Conservation (phyloP, 129 eudicot genomes). For the Heracleum sosnowskyi region DNA sequence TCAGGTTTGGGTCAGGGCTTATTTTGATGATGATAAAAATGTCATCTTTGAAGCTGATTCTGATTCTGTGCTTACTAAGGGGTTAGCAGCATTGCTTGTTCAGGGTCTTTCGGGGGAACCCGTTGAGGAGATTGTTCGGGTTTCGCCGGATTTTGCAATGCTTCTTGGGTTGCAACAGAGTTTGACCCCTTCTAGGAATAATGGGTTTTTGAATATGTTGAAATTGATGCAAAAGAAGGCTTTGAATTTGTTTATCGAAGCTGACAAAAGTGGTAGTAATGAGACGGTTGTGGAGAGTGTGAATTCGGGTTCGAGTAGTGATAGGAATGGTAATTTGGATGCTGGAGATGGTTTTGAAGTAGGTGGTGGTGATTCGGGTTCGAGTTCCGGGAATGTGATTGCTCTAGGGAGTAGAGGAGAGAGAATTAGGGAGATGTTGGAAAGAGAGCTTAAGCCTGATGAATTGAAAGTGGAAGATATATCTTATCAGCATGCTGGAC, state of each 20-base stretch:
- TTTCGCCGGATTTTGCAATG: conserved; percentile 70
- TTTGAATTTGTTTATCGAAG: conserved; percentile 48
- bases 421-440: conserved; percentile 50
- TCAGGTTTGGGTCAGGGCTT: conserved; percentile 88
- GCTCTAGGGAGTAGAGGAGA: conserved; percentile 60
- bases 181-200: conserved; percentile 79
- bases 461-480: conserved; percentile 71
- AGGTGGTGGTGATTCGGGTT: conserved; percentile 9
- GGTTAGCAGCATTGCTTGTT: conserved; percentile 75
- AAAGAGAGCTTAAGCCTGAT: conserved; percentile 52
- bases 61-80: conserved; percentile 72
- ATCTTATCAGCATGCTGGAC: conserved; percentile 98
- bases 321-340: conserved; percentile 7
- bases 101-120: conserved; percentile 75
- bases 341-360: conserved; percentile 9
- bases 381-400: conserved; percentile 15
- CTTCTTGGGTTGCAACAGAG: conserved; percentile 81
- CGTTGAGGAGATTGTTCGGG: conserved; percentile 45
- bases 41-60: conserved; percentile 83
- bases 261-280: conserved; percentile 28
- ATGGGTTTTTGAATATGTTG: conserved; percentile 91
- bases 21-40: conserved; percentile 38
- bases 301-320: conserved; percentile 8
- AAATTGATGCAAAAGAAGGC: conserved; percentile 80
- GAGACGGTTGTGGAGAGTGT: conserved; percentile 5